A percentile compares a stretch with the other conserved stretches of the same genome.
Evolutionary conservation across 768 basidiomycete species (phyloP).

Genomic region (Terana coerulea): DNA sequence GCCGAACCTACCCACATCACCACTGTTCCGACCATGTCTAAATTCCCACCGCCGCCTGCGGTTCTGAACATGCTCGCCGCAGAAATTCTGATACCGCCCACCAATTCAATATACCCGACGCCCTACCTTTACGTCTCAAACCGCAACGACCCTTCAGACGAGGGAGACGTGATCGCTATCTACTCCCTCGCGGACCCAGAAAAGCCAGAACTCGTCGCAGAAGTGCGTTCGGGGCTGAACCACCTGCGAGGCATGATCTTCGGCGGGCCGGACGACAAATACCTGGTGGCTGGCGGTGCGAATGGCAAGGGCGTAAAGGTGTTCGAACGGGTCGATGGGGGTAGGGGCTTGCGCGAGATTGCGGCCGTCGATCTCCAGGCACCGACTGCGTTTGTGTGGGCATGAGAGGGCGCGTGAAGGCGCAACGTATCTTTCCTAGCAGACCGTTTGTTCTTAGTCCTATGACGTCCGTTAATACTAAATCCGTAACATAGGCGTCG

Average conservation of each 20-base stretch:
- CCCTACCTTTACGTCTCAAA: slow-evolving; percentile 73
- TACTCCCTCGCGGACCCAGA: slow-evolving; percentile 50
- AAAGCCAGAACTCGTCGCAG: slow-evolving; percentile 47
- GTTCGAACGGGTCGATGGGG: slow-evolving; percentile 62
- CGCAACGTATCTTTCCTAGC: no score
- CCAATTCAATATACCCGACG: slow-evolving; percentile 47
- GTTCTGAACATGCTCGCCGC: slow-evolving; percentile 53
- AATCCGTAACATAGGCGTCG: no score
- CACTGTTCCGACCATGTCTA: slow-evolving; percentile 45
- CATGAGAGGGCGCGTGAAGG: slow-evolving; percentile 21
- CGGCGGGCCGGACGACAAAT: slow-evolving; percentile 57
- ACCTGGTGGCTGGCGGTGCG: slow-evolving; percentile 61
- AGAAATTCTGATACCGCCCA: slow-evolving; percentile 59
- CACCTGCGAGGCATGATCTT: slow-evolving; percentile 70
- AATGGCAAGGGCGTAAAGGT: slow-evolving; percentile 66
- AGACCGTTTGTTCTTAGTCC: no score
- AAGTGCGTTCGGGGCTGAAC: slow-evolving; percentile 64
- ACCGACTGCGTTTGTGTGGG: slow-evolving; percentile 37
- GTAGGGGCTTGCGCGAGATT: slow-evolving; percentile 50
- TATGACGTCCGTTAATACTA: no score
- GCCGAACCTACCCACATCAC: slow-evolving; percentile 34
- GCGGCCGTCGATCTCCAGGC: slow-evolving; percentile 37
- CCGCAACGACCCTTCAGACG: slow-evolving; percentile 64
- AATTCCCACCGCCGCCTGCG: slow-evolving; percentile 34
- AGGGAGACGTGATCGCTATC: slow-evolving; percentile 71